These are phyloP conservation scores for Saccharomycopsis oosterbeekiorum DNA, from an alignment of 805 yeast genomes.

Conservation along the genomic window DNA sequence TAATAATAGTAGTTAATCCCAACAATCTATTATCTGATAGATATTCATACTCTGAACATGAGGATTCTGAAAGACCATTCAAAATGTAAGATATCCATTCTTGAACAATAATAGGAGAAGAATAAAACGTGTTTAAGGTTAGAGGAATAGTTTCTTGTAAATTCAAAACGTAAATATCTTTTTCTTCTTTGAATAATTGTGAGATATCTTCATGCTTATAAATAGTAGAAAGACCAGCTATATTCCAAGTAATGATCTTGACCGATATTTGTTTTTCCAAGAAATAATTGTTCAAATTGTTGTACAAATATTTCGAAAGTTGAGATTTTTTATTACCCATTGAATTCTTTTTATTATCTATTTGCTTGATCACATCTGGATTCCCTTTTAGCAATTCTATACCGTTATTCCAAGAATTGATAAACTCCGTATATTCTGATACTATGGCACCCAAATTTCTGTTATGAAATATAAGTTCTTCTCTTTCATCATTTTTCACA, in stretches of 20 bases:
- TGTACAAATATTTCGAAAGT: slow-evolving; percentile 16
- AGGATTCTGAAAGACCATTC: slow-evolving; percentile 17
- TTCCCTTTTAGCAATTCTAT: slow-evolving; percentile 19
- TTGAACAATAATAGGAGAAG: slow-evolving; percentile 26
- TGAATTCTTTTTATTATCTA: slow-evolving; percentile 5
- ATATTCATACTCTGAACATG: slow-evolving; percentile 24
- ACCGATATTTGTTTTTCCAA: slow-evolving; percentile 20
- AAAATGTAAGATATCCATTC: slow-evolving; percentile 27
- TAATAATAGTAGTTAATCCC: slow-evolving; percentile 40
- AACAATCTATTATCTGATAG: slow-evolving; percentile 39
- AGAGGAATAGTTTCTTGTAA: slow-evolving; percentile 44
- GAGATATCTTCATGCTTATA: slow-evolving; percentile 10
- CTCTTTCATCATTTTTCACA: neutral
- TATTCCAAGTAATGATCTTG: slow-evolving; percentile 32
- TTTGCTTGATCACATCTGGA: neutral
- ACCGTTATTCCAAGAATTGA: slow-evolving; percentile 24
- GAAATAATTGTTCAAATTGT: slow-evolving; percentile 10
- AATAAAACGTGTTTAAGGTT: slow-evolving; percentile 30
- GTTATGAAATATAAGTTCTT: neutral
- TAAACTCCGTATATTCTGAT: slow-evolving; percentile 22
- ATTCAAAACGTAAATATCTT: slow-evolving; percentile 34
- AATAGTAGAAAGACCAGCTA: slow-evolving; percentile 24
- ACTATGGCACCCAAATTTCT: neutral
- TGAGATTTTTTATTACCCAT: slow-evolving; percentile 3
- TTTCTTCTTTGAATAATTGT: neutral